phyloP scores from a whole-genome alignment of 352 stramenopile genomes.

The Pythium sukuiense region DNA sequence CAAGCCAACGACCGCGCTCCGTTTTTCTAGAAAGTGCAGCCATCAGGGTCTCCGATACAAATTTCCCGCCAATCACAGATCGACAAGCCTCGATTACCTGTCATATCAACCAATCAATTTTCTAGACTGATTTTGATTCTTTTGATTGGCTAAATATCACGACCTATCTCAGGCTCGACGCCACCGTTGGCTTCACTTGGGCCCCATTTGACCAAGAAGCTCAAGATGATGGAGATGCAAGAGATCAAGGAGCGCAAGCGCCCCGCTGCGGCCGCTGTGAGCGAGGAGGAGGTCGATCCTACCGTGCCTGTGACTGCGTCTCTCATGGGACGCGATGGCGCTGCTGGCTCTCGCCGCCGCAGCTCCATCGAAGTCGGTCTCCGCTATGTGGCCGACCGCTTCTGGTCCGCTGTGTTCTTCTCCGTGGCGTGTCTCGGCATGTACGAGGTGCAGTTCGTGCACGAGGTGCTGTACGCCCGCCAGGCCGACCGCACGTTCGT shows the following conservation, averaged over 20 bases:
- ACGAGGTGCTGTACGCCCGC: constrained; percentile 51
- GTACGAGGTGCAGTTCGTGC: constrained; percentile 60
- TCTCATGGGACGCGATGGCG: constrained; percentile 14
- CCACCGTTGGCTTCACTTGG: constrained; percentile 3
- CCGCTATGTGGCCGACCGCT: constrained; percentile 45
- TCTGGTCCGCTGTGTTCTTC: constrained; percentile 64
- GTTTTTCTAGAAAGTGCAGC: not conserved
- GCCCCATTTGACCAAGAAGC: not conserved
- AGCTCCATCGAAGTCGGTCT: constrained; percentile 37
- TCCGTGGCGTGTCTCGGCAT: constrained; percentile 48
- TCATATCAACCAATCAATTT: not conserved
- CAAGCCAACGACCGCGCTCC: not conserved
- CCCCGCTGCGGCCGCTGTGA: constrained; percentile 1
- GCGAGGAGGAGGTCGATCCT: constrained; percentile 40
- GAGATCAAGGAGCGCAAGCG: constrained; percentile 49
- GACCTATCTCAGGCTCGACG: not conserved
- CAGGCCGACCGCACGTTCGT: constrained; percentile 55
- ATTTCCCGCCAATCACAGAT: not conserved
- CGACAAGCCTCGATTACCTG: not conserved
- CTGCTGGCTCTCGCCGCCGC: constrained; percentile 19
- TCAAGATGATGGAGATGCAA: constrained; percentile 61
- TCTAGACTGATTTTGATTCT: no score
- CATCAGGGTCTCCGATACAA: not conserved
- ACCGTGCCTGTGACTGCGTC: constrained; percentile 31
- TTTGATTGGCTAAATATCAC: no score